A percentile compares a stretch with the other conserved stretches of the same genome.
Evolutionary conservation across 108 stramenopile genomes (phyloP).

Genomic region (Discostella pseudostelligera): DNA sequence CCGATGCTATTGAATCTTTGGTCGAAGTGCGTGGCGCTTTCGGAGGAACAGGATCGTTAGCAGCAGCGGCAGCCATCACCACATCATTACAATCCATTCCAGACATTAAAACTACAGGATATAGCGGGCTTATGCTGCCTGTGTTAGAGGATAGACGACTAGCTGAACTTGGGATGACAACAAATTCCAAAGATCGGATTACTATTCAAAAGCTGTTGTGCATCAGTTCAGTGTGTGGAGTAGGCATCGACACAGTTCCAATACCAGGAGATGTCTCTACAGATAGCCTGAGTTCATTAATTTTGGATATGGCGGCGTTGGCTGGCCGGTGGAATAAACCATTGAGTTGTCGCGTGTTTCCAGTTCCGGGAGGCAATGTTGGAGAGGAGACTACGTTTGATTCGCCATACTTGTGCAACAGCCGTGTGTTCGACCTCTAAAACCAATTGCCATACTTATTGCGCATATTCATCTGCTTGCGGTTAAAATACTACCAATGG

Average conservation of each 20-base stretch:
- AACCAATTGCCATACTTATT: too few relatives aligned
- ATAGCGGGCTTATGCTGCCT: constrained; percentile 86
- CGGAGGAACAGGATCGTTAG: constrained; percentile 68
- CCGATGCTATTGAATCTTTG: constrained; percentile 71
- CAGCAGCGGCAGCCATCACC: constrained; percentile 76
- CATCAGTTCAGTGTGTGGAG: constrained; percentile 82
- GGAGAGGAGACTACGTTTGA: constrained; percentile 75
- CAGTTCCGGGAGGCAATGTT: constrained; percentile 50
- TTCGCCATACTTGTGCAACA: constrained; percentile 79
- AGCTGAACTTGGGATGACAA: constrained; percentile 49
- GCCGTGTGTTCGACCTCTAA: constrained; percentile 42
- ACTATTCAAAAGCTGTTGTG: constrained; percentile 58
- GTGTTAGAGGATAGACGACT: constrained; percentile 77
- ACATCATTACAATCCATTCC: constrained; percentile 66
- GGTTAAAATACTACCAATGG: too few relatives aligned
- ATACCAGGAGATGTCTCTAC: constrained; percentile 54
- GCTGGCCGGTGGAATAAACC: constrained; percentile 81
- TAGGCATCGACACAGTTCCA: constrained; percentile 88
- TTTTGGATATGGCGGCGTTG: constrained; percentile 76
- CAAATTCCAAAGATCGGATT: constrained; percentile 1
- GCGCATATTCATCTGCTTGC: too few relatives aligned
- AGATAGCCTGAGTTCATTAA: constrained; percentile 51
- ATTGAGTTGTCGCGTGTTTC: constrained; percentile 82
- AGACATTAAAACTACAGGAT: constrained; percentile 61
- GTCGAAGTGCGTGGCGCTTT: constrained; percentile 60